Base-by-base conservation (phyloP, 2,329 filamentous ascomycete species). In the Cladosporium colombiae region DNA sequence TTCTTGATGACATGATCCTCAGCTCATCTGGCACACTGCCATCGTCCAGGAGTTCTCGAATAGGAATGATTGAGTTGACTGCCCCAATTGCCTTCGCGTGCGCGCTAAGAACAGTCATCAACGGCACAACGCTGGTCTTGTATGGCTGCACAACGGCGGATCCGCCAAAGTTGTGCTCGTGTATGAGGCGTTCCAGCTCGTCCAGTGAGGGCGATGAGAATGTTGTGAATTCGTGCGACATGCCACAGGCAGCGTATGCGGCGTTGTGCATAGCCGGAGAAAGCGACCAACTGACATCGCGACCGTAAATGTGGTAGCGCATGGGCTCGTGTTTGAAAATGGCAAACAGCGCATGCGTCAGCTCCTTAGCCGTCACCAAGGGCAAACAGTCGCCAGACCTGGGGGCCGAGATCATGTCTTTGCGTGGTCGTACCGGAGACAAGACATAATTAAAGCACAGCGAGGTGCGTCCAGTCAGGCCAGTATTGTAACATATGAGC, bases 211-310 rank as follows among this genome's bases (percentile, higher is more conserved):
- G 78, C 5, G 88, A 87, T 59, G 90, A 88, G 65, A 87, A 83
- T 1, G 87, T 86, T n/a, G 81, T 78, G 73, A 91, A 92, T 6
- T 82, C 77, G 70, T 93, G 90, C 0, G 86, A 87, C 74, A 93
- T 86, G 0, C 90, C 90, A 69, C 87, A 87, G 27, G 83, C 84
- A 62, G 83, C 81, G 66, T 91, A 87, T 0, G 90, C 90, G 6
- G 88, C 83, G 64, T 88, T 91, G 75, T 93, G 90, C 89, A 93
- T 93, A 7, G 88, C 88, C 1, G 91, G 90, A 0, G 90, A 92
- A 65, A 93, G 76, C 74, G 88, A 92, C 78, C 91, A 91, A 59
- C 83, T 85, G 11, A 91, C 86, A 64, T 88, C 88, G 64, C 86
- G 88, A n/a, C 91, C 91, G 60, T 92, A 86, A 37, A 93, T 88